These are phyloP conservation scores for Bruguiera hainesii DNA, from an alignment of 441 rosid genomes.

Conservation along the genomic window DNA sequence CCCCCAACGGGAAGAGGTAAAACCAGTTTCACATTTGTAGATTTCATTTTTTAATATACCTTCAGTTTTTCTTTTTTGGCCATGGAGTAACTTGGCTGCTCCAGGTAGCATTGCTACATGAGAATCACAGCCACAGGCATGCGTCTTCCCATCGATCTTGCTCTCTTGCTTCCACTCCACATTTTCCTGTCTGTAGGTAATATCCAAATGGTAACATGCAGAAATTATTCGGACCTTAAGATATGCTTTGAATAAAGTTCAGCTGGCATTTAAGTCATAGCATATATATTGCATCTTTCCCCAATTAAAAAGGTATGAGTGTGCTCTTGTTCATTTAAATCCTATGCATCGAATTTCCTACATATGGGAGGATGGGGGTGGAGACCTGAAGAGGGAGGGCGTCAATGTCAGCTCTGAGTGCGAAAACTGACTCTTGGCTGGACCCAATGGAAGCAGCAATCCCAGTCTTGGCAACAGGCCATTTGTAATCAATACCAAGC, in stretches of 20 bases:
- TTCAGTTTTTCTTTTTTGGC: constrained; percentile 20
- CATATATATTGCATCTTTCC: too few relatives aligned
- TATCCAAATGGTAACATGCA: neutral
- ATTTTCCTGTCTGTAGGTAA: neutral
- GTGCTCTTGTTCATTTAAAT: too few relatives aligned
- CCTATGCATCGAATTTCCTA: too few relatives aligned
- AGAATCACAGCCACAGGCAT: constrained; percentile 28
- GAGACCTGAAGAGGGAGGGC: constrained; percentile 74
- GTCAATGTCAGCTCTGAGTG: constrained; percentile 90
- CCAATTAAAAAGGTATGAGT: too few relatives aligned
- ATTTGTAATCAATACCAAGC: constrained; percentile 51
- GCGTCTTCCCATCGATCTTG: constrained; percentile 21
- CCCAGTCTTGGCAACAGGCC: constrained; percentile 76
- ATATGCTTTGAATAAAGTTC: too few relatives aligned
- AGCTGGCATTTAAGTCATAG: too few relatives aligned
- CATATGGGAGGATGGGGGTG: neutral
- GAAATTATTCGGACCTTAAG: neutral
- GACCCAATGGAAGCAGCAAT: constrained; percentile 65
- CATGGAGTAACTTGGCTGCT: constrained; percentile 30
- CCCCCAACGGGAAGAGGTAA: too few relatives aligned
- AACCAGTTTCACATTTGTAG: neutral
- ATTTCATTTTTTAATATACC: constrained; percentile 13
- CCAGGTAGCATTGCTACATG: constrained; percentile 28
- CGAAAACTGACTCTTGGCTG: constrained; percentile 55
- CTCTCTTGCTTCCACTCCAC: constrained; percentile 18